Evolutionary conservation across 257 asterid genomes (phyloP), one percentile per base, ranked within the genome.

Genomic region (Gentiana straminea): DNA sequence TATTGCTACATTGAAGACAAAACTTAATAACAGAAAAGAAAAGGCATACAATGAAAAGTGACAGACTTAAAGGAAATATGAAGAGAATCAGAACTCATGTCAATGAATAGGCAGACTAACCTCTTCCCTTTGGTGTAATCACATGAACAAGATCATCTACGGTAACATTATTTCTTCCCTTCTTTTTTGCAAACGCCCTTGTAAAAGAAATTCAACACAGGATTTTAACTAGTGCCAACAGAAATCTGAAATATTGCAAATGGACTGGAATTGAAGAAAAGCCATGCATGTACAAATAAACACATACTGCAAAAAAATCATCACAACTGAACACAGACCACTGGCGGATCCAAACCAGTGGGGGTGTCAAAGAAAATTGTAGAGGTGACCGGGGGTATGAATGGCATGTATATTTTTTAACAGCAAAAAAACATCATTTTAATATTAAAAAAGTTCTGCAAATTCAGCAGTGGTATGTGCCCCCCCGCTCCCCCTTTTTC

Each of bases 41-140:
- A 38, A 24, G 24, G 61, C n/a, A 39, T 13, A 7, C 15, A 65
- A 33, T 43, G 47, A 60, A 39, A 34, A 54, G n/a, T 36, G 3
- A 54, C 7, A 63, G 24, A 11, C 15, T 48, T 43, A 15, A 35
- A 4, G 10, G 37, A 4, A 55, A 5, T 48, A 52, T 56, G 50
- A 52, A 51, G 51, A 13, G 43, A 38, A n/a, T 33, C 35, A 39
- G 8, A 41, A 3, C 10, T 41, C 9, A 10, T 5, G 0, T 3
- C 46, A 41, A 24, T 41, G 46, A 41, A 41, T 41, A 41, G 46
- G 46, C 46, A 41, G 7, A 62, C 69, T 56, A 10, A 83, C 95
- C 83, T 83, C 87, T 79, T 71, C 95, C 94, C 63, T 73, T 81
- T 5, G 94, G 95, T 36, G 95, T 81, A 51, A 86, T 83, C 65